Base-by-base conservation (phyloP, 495 filamentous ascomycete genomes). In the Pseudomonodictys pantanalensis region DNA sequence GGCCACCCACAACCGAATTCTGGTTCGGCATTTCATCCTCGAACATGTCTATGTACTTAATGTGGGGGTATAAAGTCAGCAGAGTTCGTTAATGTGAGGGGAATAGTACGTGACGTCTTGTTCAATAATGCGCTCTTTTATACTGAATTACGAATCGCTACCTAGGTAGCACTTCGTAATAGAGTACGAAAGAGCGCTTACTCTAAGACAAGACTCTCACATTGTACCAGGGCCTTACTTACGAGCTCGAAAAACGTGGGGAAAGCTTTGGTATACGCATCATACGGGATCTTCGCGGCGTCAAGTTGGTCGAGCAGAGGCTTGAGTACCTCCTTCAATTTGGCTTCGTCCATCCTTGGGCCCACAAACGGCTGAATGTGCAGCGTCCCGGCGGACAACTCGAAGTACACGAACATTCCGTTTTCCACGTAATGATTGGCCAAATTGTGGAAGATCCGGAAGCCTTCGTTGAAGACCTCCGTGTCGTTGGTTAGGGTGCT, bases 351-450 rank as follows among this genome's bases (percentile, higher is more conserved):
- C 69, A 77, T 78, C 48, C 68, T 69, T 17, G 78, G 63, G 22
- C 73, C 79, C 0, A 81, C 68, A 24, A 81, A 68, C 1, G 79
- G 79, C 39, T 75, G 66, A 18, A 75, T 63, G 58, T 71, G 73
- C 28, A 77, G 62, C 22, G 60, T 66, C 8, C 61, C 61, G 26
- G 39, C 2, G 17, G 57, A 28, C 1, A 78, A 20, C 54, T 80
- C 78, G 58, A 75, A 80, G 66, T 79, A 81, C 17, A 71, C 74
- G 57, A 78, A 79, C 11, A 81, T 67, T 12, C 77, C 78, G 33
- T 71, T 63, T 7, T 72, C 71, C 15, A 71, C 73, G 35, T 70
- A 76, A 48, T 62, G 48, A 29, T 75, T 76, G 22, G 72, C 56
- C 54, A 76, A 71, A 52, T 70, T 70, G 60, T 81, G 78, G 70